Base-by-base conservation (phyloP, 140 eudicot species). In the Bidens hawaiensis region DNA sequence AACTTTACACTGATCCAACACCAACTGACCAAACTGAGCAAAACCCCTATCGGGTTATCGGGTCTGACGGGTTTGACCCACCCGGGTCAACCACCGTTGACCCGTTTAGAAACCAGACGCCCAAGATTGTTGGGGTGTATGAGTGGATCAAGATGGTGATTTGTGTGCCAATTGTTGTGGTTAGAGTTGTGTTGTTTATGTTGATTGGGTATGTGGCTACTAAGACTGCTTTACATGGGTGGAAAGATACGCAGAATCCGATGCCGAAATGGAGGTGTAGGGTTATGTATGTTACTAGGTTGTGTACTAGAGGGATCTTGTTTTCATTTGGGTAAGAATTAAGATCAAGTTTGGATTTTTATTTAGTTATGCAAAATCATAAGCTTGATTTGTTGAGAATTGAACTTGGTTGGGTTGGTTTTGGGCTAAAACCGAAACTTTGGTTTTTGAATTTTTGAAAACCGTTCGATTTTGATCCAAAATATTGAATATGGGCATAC, bases 311-410 rank as follows among this genome's bases (percentile, higher is more conserved):
- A 15, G 81, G 85, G 2, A 88, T 93, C 54, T 76, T 93, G 19
- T 93, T 93, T 74, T 82, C 95, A 7, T 93, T 87, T 72, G 99
- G 99, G 99, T 93, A n/a, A n/a, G n/a, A n/a, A n/a, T n/a, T n/a
- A 71, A 53, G 70, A 62, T 69, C 19, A 1, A 19, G 10, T 33
- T 40, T 21, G 9, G 14, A 15, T 51, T 62, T n/a, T n/a, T n/a
- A n/a, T n/a, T n/a, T n/a, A n/a, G n/a, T n/a, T n/a, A n/a, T n/a
- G n/a, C n/a, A n/a, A n/a, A n/a, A n/a, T n/a, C n/a, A n/a, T n/a
- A n/a, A n/a, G n/a, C n/a, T n/a, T n/a, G n/a, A n/a, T n/a, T n/a
- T n/a, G n/a, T n/a, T n/a, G n/a, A n/a, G n/a, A n/a, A n/a, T n/a
- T n/a, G n/a, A n/a, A n/a, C n/a, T n/a, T n/a, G n/a, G n/a, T n/a